phyloP scores from a whole-genome alignment of 805 yeast species.

The Zygoascus tannicola region DNA sequence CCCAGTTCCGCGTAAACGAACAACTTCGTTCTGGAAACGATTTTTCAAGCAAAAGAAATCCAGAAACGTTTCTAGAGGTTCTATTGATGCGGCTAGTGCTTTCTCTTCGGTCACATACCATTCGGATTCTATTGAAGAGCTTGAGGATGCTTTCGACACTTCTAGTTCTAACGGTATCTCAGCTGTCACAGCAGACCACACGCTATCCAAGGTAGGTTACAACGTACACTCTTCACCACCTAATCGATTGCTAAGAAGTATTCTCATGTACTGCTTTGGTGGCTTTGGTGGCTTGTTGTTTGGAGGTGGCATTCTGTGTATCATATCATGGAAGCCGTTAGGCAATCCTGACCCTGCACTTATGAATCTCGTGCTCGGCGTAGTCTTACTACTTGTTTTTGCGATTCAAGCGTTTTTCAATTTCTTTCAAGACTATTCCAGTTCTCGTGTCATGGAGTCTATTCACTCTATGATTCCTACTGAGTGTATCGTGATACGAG shows the following conservation, averaged over 20 bases:
- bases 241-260: not conserved
- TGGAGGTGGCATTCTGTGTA: constrained; percentile 35
- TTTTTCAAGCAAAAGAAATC: not conserved
- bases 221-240: not conserved
- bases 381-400: constrained; percentile 34
- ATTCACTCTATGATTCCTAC: constrained; percentile 37
- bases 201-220: not conserved
- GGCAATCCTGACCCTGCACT: constrained; percentile 39
- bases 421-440: constrained; percentile 40
- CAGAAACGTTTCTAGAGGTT: not conserved
- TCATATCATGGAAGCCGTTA: constrained; percentile 39
- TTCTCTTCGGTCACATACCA: not conserved
- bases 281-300: constrained; percentile 40
- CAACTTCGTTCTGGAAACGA: not conserved
- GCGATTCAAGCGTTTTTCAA: constrained; percentile 36
- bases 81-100: not conserved
- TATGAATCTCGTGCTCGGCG: constrained; percentile 35
- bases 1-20: not conserved
- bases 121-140: not conserved
- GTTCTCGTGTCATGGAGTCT: constrained; percentile 41
- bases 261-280: constrained; percentile 37
- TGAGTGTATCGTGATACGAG: constrained; percentile 27
- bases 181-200: not conserved
- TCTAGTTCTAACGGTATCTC: not conserved
- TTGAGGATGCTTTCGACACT: not conserved